Conservation (phyloP, 306 rosid genomes). For the Gillenia trifoliata region DNA sequence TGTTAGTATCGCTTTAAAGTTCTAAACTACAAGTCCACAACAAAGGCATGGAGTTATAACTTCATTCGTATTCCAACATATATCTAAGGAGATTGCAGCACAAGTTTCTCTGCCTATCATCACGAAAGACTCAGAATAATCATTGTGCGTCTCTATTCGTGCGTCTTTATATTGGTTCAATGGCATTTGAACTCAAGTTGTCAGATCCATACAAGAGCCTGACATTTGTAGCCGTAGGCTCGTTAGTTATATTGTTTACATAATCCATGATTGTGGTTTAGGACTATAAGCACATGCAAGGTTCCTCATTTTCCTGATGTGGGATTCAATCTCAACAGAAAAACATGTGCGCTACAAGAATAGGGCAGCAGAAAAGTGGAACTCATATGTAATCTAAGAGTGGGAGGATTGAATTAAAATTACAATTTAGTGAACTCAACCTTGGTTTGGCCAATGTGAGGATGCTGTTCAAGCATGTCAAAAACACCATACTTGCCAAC, state of each 20-base stretch:
- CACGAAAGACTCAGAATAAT: background rate
- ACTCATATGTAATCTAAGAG: background rate
- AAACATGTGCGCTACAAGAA: background rate
- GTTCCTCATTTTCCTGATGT: too few relatives aligned
- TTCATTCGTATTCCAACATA: background rate
- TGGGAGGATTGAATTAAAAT: background rate
- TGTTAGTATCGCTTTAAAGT: background rate
- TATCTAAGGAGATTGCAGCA: background rate
- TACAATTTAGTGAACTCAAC: background rate
- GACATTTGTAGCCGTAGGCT: background rate
- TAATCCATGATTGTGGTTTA: background rate
- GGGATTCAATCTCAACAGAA: too few relatives aligned
- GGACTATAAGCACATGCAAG: too few relatives aligned
- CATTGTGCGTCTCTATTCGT: background rate
- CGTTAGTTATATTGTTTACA: background rate
- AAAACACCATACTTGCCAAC: slow-evolving; percentile 21
- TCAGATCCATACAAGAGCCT: too few relatives aligned
- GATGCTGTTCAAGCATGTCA: slow-evolving; percentile 40
- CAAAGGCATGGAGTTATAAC: background rate
- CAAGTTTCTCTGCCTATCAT: background rate
- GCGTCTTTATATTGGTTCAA: background rate
- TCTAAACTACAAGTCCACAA: background rate
- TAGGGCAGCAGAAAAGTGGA: background rate
- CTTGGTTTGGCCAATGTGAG: slow-evolving; percentile 64
- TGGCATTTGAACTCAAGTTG: too few relatives aligned